Conservation (phyloP, 1,139 yeast genomes). For the Meyerozyma athensensis region DNA sequence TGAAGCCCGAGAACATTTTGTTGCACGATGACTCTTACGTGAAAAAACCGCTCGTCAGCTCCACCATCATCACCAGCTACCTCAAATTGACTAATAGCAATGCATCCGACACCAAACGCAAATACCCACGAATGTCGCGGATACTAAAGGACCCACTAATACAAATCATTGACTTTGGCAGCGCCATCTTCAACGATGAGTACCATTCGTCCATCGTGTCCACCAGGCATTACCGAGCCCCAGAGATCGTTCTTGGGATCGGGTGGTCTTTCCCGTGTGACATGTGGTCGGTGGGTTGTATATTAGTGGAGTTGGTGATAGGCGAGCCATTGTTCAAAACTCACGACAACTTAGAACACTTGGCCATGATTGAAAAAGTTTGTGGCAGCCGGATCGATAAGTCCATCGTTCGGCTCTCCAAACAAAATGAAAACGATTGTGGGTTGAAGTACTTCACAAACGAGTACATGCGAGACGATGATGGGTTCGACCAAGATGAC, state of each 20-base stretch:
- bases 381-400: slow-evolving; percentile 43
- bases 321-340: slow-evolving; percentile 97
- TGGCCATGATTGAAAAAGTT: slow-evolving; percentile 90
- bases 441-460: slow-evolving; percentile 38
- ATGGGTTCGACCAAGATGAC: slow-evolving; percentile 18
- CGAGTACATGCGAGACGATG: slow-evolving; percentile 18
- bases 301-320: slow-evolving; percentile 81
- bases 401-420: slow-evolving; percentile 32
- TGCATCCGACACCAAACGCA: slow-evolving; percentile 14
- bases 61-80: slow-evolving; percentile 32
- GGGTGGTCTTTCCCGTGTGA: slow-evolving; percentile 96
- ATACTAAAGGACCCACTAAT: slow-evolving; percentile 76
- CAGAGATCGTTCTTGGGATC: slow-evolving; percentile 86
- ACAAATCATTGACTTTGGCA: slow-evolving; percentile 92
- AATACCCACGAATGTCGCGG: slow-evolving; percentile 38
- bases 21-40: slow-evolving; percentile 55
- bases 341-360: slow-evolving; percentile 89
- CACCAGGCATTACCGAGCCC: slow-evolving; percentile 95
- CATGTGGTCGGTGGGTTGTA: slow-evolving; percentile 95
- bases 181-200: slow-evolving; percentile 91
- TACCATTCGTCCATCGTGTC: slow-evolving; percentile 90
- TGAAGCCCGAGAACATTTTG: slow-evolving; percentile 90
- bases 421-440: slow-evolving; percentile 37
- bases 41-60: slow-evolving; percentile 30
- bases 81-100: slow-evolving; percentile 19